Base-by-base conservation (phyloP, 2,329 filamentous ascomycete species). In the Colletotrichum horii region DNA sequence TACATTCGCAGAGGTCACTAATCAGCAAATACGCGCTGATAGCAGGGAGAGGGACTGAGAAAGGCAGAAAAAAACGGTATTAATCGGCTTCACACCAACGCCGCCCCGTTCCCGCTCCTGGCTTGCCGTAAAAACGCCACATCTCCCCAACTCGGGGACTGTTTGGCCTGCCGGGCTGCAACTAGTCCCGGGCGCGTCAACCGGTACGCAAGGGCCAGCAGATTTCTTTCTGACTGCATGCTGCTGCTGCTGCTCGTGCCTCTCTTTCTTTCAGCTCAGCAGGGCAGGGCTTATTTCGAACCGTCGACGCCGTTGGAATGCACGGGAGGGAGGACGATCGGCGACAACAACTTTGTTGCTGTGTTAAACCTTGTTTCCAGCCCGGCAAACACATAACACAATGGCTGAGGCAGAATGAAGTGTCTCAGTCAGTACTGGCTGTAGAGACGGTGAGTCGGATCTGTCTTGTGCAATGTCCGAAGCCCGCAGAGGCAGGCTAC, bases 201-300 rank as follows among this genome's bases (percentile, higher is more conserved):
- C 56, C 26, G 38, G 38, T 62, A 61, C 28, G 55, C 52, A 60
- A 66, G 61, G 67, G 61, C 67, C 60, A 19, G 34, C 28, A 55
- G 28, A 43, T 48, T 48, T 48, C 43, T 48, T 22, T 16, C n/a
- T 48, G 43, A 22, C 43, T 48, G 43, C 43, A 48, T 48, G 11
- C 19, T 48, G 43, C 43, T 48, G 43, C 11, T 22, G 43, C 43
- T 22, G 43, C 43, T 48, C 32, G 58, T 36, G 30, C 22, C 34
- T 55, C 16, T 32, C 56, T 75, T 26, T 72, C 68, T 56, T 48
- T 66, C 72, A 67, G 68, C 72, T 75, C n/a, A 22, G 56, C 61
- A 72, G 68, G 72, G 28, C 65, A 28, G 24, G 19, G 22, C 61
- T 24, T 24, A 38, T 38, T 43, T 56, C 24, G n/a, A 22, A 24